These are phyloP conservation scores for Eucalyptus cloeziana DNA, from an alignment of 345 rosid genomes.

Conservation along the genomic window DNA sequence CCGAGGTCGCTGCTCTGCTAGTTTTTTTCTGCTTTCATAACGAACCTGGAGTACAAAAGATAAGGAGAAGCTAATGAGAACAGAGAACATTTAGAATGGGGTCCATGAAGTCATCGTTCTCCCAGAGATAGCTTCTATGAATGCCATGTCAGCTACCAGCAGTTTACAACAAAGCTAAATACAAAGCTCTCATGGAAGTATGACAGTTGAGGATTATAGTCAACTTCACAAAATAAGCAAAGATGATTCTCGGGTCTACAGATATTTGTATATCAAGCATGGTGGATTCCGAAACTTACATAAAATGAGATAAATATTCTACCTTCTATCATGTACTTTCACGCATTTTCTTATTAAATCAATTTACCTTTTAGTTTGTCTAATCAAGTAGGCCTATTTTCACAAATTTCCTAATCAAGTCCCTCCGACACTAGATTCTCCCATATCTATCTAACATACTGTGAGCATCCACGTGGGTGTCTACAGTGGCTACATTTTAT, in stretches of 20 bases:
- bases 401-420: background rate
- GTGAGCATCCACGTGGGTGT: background rate
- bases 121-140: background rate
- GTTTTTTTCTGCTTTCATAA: slow-evolving; percentile 49
- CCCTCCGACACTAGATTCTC: background rate
- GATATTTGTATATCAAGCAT: background rate
- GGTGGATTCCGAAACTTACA: background rate
- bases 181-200: background rate
- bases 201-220: background rate
- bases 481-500: background rate
- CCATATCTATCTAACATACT: background rate
- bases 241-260: background rate
- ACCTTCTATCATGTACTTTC: background rate
- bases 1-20: slow-evolving; percentile 59
- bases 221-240: background rate
- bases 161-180: background rate
- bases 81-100: background rate
- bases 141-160: background rate
- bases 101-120: background rate
- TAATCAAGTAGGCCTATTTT: background rate
- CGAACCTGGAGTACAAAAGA: slow-evolving; percentile 31
- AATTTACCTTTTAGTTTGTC: background rate
- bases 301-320: background rate
- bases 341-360: background rate
- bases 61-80: background rate